Base-by-base conservation (phyloP, 352 stramenopile species). In the Phytophthora foliorum region DNA sequence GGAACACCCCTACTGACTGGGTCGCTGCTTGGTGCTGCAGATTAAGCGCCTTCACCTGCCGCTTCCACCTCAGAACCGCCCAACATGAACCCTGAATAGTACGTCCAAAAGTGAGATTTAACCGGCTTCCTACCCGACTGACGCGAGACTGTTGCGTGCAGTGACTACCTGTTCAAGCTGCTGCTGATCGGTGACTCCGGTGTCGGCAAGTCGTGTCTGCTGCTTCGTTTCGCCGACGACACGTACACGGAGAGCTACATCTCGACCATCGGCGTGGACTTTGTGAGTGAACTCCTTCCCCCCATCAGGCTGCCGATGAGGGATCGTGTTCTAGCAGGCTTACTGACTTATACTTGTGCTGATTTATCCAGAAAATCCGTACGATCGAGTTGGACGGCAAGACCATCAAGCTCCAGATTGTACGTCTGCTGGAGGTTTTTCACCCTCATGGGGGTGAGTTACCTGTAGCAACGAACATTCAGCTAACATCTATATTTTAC, bases 171-270 rank as follows among this genome's bases (percentile, higher is more conserved):
- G 50, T 99, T 99, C 81, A 99, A 99, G 86, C 89, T 99, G 74
- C 77, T 99, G 61, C 84, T 99, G 38, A 99, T 99, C 79, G 97
- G 97, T 83, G 97, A 99, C 90, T 98, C 94, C 13, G 97, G 97
- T 59, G 97, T 99, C 63, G 95, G 97, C 53, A 99, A 99, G 89
- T 99, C 97, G 65, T 99, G 98, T 89, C 86, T 99, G 68, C 82
- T 99, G 67, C 88, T 99, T 22, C 92, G 98, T 88, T 99, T 99
- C 82, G 98, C 98, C 3, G 98, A 99, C 78, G 97, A 99, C 86
- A 99, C 97, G 57, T 99, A 99, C 91, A 99, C 97, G 58, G 97
- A 99, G 77, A 99, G 93, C 67, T 99, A 99, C 82, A 99, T 99
- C 78, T 99, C 97, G 52, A 99, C 98, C 59, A 99, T 99, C 81